Percentiles rank a stretch among this genome's conserved stretches.
Evolutionary conservation across 75 land plant species (phyloP).

Genomic region (Picea sitchensis): DNA sequence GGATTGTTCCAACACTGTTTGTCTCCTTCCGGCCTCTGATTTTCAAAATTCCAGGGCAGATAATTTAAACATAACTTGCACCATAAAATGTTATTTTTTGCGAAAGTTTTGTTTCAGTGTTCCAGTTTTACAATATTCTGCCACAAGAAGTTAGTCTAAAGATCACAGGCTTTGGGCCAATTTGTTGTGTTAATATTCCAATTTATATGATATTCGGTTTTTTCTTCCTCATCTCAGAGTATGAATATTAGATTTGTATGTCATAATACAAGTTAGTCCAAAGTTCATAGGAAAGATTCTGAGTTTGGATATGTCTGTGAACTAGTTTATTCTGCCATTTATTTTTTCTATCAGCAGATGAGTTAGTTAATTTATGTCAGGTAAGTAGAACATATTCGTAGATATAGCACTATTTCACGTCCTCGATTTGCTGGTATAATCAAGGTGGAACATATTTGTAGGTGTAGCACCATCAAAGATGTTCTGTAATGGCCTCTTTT

Average conservation of each 20-base stretch:
- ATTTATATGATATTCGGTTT: neutral
- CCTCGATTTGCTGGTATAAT: neutral
- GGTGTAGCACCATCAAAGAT: too few relatives aligned
- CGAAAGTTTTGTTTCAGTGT: neutral
- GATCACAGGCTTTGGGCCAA: neutral
- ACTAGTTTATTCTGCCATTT: neutral
- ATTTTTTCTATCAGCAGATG: neutral
- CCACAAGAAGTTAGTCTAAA: neutral
- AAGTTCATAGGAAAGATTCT: neutral
- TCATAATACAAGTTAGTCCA: neutral
- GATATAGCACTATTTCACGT: neutral
- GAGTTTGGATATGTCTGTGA: neutral
- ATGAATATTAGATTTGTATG: neutral
- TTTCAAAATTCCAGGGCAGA: neutral
- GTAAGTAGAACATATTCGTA: neutral
- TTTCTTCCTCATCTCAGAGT: neutral
- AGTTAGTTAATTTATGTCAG: neutral
- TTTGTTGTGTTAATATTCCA: neutral
- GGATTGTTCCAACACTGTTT: neutral
- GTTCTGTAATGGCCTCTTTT: too few relatives aligned
- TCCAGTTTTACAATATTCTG: neutral
- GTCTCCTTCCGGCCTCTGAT: too few relatives aligned
- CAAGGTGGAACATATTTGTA: too few relatives aligned
- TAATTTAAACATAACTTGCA: neutral
- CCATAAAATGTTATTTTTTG: neutral